Evolutionary conservation across 108 stramenopile species (phyloP).

Genomic region (Craspedostauros australis): DNA sequence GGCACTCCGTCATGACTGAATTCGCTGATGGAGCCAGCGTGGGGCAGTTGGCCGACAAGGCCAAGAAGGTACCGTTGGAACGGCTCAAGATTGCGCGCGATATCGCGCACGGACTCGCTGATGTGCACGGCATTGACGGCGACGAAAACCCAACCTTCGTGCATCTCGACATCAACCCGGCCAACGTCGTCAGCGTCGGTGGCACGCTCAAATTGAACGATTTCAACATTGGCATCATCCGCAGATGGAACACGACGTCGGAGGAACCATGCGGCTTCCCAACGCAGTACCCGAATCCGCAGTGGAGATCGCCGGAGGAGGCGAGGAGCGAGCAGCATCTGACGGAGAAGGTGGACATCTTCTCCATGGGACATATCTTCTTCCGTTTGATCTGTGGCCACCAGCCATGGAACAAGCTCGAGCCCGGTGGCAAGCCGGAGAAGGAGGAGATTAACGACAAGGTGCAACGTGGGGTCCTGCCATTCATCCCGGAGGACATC

Average conservation of each 20-base stretch:
- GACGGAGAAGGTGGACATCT: conserved; percentile 73
- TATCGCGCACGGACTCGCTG: conserved; percentile 55
- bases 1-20: conserved; percentile 68
- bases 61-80: conserved; percentile 44
- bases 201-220: conserved; percentile 68
- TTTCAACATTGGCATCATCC: conserved; percentile 70
- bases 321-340: conserved; percentile 46
- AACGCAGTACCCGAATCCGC: conserved; percentile 63
- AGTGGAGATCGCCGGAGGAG: conserved; percentile 77
- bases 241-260: conserved; percentile 55
- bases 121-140: conserved; percentile 69
- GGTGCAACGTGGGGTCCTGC: conserved; percentile 45
- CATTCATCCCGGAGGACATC: conserved; percentile 43
- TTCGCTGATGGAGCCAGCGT: conserved; percentile 56
- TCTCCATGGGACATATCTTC: conserved; percentile 75
- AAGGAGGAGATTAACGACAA: conserved; percentile 39
- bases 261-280: conserved; percentile 60
- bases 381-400: conserved; percentile 66
- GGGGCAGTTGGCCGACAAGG: conserved; percentile 54
- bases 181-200: conserved; percentile 55
- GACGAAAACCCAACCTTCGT: conserved; percentile 55
- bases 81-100: conserved; percentile 51
- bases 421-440: conserved; percentile 44
- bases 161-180: conserved; percentile 72
- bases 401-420: conserved; percentile 70